A percentile compares a stretch with the other conserved stretches of the same genome.
These are phyloP conservation scores for Trichoderma sp. DNA, from an alignment of 2,329 filamentous ascomycete genomes.

Conservation along the genomic window DNA sequence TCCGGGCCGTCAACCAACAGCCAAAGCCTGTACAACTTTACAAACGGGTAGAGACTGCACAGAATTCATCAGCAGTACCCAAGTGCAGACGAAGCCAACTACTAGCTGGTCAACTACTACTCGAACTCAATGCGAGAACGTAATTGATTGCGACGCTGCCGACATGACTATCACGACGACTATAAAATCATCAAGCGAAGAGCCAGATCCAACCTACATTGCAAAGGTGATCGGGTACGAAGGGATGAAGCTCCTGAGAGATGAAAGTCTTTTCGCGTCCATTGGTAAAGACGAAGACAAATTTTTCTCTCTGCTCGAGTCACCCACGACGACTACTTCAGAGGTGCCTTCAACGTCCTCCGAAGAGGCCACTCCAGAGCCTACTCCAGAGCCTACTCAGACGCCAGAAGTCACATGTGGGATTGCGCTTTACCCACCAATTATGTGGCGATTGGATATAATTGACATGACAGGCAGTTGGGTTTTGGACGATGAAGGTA, in stretches of 20 bases:
- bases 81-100: background rate
- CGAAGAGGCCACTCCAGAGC: background rate
- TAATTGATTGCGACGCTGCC: constrained; percentile 13
- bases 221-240: background rate
- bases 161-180: constrained; percentile 4
- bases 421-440: background rate
- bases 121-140: constrained; percentile 3
- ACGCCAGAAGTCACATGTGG: background rate
- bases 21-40: constrained; percentile 1
- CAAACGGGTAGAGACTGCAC: background rate
- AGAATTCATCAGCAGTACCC: constrained; percentile 7
- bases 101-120: constrained; percentile 11
- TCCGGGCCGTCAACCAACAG: background rate
- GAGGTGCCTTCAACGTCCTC: background rate
- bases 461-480: background rate
- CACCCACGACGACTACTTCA: background rate
- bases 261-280: background rate
- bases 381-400: background rate
- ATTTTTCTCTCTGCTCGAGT: background rate
- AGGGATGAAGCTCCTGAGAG: background rate
- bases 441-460: background rate
- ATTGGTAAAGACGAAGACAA: background rate
- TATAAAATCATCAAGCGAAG: background rate
- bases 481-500: background rate
- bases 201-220: background rate